Percentiles rank a stretch among this genome's conserved stretches.
Conservation (phyloP, 1,284 basidiomycete species). For the Cystobasidium slooffiae region DNA sequence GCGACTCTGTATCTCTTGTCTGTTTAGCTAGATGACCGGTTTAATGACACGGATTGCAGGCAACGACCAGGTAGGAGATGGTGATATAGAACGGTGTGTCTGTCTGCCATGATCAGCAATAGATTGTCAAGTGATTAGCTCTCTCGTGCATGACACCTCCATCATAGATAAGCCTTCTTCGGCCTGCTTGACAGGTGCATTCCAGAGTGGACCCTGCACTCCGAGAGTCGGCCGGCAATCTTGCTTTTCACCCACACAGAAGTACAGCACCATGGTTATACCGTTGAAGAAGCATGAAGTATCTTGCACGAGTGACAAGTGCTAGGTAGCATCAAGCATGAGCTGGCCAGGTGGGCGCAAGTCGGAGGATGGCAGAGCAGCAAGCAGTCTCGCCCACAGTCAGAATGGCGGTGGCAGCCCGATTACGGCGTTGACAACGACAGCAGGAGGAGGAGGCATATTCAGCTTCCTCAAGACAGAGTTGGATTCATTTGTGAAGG, state of each 20-base stretch:
- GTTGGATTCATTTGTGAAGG: constrained; percentile 39
- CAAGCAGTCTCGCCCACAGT: constrained; percentile 16
- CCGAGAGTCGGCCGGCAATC: background rate
- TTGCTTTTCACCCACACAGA: background rate
- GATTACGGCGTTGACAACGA: no score
- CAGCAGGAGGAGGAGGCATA: constrained; percentile 32
- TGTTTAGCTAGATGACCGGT: no score
- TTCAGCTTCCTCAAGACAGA: constrained; percentile 38
- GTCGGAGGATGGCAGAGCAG: constrained; percentile 27
- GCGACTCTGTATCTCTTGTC: no score
- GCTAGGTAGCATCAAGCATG: constrained; percentile 1
- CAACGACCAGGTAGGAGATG: no score
- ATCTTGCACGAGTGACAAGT: background rate
- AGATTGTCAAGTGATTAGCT: background rate
- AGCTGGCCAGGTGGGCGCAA: constrained; percentile 9
- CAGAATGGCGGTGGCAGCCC: constrained; percentile 12
- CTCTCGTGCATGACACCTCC: background rate
- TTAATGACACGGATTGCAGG: no score
- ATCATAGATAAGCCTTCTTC: background rate
- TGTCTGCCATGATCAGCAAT: no score
- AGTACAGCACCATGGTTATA: background rate
- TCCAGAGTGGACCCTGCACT: no score
- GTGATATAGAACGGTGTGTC: no score
- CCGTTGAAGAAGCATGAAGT: background rate
- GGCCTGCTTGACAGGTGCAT: no score